These are phyloP conservation scores for Penicillium sp. DNA, from an alignment of 2,329 filamentous ascomycete species.

Conservation along the genomic window DNA sequence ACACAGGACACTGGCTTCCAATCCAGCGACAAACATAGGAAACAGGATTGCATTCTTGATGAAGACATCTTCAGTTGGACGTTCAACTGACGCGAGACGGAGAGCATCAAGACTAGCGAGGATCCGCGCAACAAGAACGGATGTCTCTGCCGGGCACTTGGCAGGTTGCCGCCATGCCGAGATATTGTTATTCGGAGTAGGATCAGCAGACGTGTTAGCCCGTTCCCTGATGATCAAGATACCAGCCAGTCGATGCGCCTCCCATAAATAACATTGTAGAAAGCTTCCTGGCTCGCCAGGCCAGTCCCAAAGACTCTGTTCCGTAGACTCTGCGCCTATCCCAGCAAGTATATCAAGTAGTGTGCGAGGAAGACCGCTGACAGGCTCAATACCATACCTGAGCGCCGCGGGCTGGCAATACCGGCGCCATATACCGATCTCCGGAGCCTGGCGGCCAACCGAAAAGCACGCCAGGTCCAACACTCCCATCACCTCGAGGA, in stretches of 20 bases:
- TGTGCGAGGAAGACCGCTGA: slow-evolving; percentile 29
- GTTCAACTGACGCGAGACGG: slow-evolving; percentile 17
- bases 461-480: slow-evolving; percentile 31
- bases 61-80: slow-evolving; percentile 14
- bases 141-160: slow-evolving; percentile 11
- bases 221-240: slow-evolving; percentile 23
- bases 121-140: slow-evolving; percentile 20
- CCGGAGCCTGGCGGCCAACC: slow-evolving; percentile 24
- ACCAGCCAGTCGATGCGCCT: slow-evolving; percentile 28
- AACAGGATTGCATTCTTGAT: slow-evolving; percentile 28
- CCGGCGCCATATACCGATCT: slow-evolving; percentile 28
- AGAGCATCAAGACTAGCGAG: slow-evolving; percentile 28
- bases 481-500: slow-evolving; percentile 33
- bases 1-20: slow-evolving; percentile 14
- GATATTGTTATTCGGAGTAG: neutral
- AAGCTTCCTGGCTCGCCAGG: slow-evolving; percentile 25
- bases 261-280: slow-evolving; percentile 30
- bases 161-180: slow-evolving; percentile 5
- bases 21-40: slow-evolving; percentile 24
- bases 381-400: slow-evolving; percentile 21
- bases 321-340: slow-evolving; percentile 22
- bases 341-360: slow-evolving; percentile 29
- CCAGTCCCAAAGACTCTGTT: slow-evolving; percentile 32
- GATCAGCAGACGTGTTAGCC: neutral
- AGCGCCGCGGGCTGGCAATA: slow-evolving; percentile 21